Base-by-base conservation (phyloP, 805 yeast species). In the Wickerhamiella australiensis region DNA sequence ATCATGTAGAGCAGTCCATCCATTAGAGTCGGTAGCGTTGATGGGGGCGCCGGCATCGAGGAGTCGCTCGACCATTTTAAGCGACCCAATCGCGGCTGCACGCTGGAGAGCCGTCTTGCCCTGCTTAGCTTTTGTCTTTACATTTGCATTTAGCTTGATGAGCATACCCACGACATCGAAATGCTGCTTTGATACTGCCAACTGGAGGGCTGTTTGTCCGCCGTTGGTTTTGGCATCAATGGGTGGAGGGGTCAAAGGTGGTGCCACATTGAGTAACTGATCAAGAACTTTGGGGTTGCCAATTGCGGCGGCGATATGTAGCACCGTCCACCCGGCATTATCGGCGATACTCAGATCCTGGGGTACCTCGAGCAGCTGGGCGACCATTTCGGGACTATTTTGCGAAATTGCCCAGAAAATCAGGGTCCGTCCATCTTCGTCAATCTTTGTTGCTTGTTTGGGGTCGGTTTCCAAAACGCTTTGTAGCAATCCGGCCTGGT, bases 1-100 rank as follows among this genome's bases (percentile, higher is more conserved):
- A 64, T 85, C 94, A 62, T 85, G 95, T 52, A 90, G 62, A 1
- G 95, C 79, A 0, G 94, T 82, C 87, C 92, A 85, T 0, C 94
- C 92, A 6, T 48, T 20, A 11, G 56, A 55, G 60, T 88, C 96
- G 35, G 75, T 74, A 2, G 80, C 71, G 57, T 86, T 83, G 20
- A 87, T 62, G 7, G 84, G 82, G 0, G 81, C 76, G 43, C 74
- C 74, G 2, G 75, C 76, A 4, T 69, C 66, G 3, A 76, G 71
- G 33, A 88, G 66, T 25, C 76, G 59, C 41, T 74, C 69, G 13
- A 81, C 76, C 25, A 86, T 62, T 5, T 74, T 75, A 22, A 68
- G 60, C 2, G 80, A 74, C 3, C 96, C 96, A 25, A 74, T 71
- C 0, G 94, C 74, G 0, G 87, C 86, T 0, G 97, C 96, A 43